Evolutionary conservation across 2,329 filamentous ascomycete genomes (phyloP).

Genomic region (Claviceps sp.): DNA sequence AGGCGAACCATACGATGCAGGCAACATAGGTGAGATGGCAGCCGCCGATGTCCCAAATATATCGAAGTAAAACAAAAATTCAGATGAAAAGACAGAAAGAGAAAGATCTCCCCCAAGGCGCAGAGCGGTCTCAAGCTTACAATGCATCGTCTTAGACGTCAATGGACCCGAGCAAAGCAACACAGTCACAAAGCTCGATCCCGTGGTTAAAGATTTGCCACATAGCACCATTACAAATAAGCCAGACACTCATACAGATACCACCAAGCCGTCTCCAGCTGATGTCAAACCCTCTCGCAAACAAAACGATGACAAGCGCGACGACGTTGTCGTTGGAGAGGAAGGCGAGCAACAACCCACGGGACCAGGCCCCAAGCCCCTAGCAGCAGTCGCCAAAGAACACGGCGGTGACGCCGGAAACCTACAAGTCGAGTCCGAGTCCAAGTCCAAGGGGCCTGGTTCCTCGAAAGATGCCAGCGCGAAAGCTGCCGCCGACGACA

Average conservation of each 20-base stretch:
- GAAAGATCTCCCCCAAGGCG: neutral
- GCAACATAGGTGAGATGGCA: slow-evolving; percentile 46
- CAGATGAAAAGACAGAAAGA: neutral
- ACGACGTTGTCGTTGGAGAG: slow-evolving; percentile 20
- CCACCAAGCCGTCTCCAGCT: neutral
- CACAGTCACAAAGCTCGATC: neutral
- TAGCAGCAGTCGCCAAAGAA: slow-evolving; percentile 23
- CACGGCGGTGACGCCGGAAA: slow-evolving; percentile 20
- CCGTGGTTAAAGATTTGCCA: neutral
- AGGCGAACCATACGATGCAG: slow-evolving; percentile 65
- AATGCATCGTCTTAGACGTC: neutral
- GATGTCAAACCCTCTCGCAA: neutral
- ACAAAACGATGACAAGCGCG: slow-evolving; percentile 9
- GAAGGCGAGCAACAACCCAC: slow-evolving; percentile 20
- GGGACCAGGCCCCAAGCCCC: slow-evolving; percentile 13
- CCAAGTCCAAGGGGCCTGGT: neutral
- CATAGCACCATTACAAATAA: neutral
- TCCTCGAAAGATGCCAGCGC: slow-evolving; percentile 4
- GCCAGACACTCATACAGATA: neutral
- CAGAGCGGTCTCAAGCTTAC: no score
- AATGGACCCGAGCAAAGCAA: neutral
- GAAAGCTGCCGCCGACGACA: slow-evolving; percentile 8
- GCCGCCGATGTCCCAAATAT: neutral
- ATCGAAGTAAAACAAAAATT: neutral
- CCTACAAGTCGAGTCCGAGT: neutral